Conservation (phyloP, 331 rosid species). For the Dryas integrifolia region DNA sequence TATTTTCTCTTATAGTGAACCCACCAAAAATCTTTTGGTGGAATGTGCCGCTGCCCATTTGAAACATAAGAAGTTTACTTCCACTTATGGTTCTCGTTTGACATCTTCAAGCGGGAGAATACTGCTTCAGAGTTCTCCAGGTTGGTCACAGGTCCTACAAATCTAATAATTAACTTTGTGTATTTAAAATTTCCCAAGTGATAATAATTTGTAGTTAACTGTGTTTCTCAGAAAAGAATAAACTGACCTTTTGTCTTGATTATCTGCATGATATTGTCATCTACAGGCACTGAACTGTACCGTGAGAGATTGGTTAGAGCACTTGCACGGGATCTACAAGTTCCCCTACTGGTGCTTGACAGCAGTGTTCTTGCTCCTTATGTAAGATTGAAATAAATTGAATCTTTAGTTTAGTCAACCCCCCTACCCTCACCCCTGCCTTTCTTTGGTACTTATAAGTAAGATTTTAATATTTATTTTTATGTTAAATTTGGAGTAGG, state of each 20-base stretch:
- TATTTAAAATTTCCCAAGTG: background rate
- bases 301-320: slow-evolving; percentile 94
- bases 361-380: slow-evolving; percentile 85
- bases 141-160: slow-evolving; percentile 45
- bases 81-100: slow-evolving; percentile 69
- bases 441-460: background rate
- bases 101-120: slow-evolving; percentile 84
- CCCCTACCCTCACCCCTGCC: slow-evolving; percentile 1
- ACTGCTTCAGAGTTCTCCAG: slow-evolving; percentile 88
- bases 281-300: slow-evolving; percentile 86
- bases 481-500: slow-evolving; percentile 51
- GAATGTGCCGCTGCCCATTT: slow-evolving; percentile 91
- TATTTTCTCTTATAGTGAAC: slow-evolving; percentile 46
- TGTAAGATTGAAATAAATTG: slow-evolving; percentile 45
- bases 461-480: slow-evolving; percentile 10
- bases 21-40: slow-evolving; percentile 67
- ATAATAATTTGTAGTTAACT: background rate
- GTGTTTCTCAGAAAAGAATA: background rate
- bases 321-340: slow-evolving; percentile 80
- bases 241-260: slow-evolving; percentile 10
- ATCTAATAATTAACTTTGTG: background rate
- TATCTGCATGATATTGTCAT: slow-evolving; percentile 6
- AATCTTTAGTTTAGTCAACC: slow-evolving; percentile 1
- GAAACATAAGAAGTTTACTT: slow-evolving; percentile 53
- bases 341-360: slow-evolving; percentile 84